phyloP scores from a whole-genome alignment of 805 yeast genomes.

The Schizosaccharomyces pombe region DNA sequence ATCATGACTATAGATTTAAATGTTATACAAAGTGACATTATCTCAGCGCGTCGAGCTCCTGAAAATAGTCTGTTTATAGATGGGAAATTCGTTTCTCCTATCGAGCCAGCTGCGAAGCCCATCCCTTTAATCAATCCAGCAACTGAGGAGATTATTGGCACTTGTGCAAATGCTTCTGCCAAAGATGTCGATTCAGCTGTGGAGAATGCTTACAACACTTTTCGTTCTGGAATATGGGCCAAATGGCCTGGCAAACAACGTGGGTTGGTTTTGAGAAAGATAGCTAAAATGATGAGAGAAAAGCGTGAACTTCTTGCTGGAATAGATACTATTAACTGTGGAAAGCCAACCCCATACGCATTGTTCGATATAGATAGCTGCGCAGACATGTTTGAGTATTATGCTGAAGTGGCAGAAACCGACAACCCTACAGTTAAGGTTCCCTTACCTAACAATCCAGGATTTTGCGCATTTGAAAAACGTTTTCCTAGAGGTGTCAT shows the following conservation, averaged over 20 bases:
- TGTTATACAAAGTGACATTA: not conserved
- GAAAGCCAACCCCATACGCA: not conserved
- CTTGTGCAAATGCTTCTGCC: not conserved
- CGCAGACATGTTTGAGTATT: not conserved
- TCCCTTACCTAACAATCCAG: not conserved
- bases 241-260: not conserved
- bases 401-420: not conserved
- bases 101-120: not conserved
- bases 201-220: not conserved
- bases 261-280: not conserved
- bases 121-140: conserved; percentile 1
- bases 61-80: not conserved
- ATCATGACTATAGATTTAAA: too few species aligned
- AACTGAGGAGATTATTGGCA: conserved; percentile 1
- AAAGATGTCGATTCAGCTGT: conserved; percentile 1
- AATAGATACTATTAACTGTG: not conserved
- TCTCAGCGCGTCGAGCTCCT: not conserved
- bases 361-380: not conserved
- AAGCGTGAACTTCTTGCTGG: not conserved
- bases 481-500: conserved; percentile 22
- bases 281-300: not conserved
- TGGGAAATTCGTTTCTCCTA: not conserved
- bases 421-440: not conserved
- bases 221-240: conserved; percentile 3
- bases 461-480: not conserved